Evolutionary conservation across 768 basidiomycete species (phyloP).

Genomic region (Crepidotus variabilis): DNA sequence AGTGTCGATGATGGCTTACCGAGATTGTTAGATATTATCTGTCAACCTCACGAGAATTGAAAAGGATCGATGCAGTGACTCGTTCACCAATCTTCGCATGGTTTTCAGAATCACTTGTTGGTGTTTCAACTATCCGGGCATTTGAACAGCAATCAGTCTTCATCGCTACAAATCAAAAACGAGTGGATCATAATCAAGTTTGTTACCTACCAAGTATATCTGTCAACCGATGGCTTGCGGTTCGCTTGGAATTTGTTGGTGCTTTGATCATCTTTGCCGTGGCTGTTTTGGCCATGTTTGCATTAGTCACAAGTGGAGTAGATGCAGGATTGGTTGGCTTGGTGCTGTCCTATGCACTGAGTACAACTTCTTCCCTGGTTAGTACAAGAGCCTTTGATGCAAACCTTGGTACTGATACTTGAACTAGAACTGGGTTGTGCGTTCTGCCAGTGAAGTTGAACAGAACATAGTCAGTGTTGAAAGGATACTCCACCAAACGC

Average conservation of each 20-base stretch:
- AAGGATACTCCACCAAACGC: conserved; percentile 78
- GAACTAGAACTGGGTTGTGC: conserved; percentile 73
- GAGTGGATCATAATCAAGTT: conserved; percentile 84
- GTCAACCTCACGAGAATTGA: conserved; percentile 81
- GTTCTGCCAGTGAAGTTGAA: conserved; percentile 84
- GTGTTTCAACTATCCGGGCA: conserved; percentile 80
- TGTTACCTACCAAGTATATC: conserved; percentile 69
- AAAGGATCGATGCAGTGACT: conserved; percentile 85
- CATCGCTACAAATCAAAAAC: conserved; percentile 60
- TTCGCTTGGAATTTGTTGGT: conserved; percentile 83
- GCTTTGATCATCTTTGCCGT: conserved; percentile 74
- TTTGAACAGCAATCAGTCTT: conserved; percentile 72
- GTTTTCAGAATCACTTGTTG: conserved; percentile 76
- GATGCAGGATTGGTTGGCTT: conserved; percentile 88
- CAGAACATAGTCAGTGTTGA: conserved; percentile 90
- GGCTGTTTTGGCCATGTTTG: conserved; percentile 60
- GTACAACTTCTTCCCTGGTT: conserved; percentile 78
- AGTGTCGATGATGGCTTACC: not conserved
- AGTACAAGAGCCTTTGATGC: conserved; percentile 23
- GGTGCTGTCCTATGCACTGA: conserved; percentile 81
- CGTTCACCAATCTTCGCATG: conserved; percentile 90
- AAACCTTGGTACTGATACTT: conserved; percentile 2
- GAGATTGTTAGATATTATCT: conserved; percentile 70
- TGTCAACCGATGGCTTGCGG: conserved; percentile 81
- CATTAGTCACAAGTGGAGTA: conserved; percentile 71